Evolutionary conservation across 805 yeast species (phyloP).

Genomic region (Lachancea sp.): DNA sequence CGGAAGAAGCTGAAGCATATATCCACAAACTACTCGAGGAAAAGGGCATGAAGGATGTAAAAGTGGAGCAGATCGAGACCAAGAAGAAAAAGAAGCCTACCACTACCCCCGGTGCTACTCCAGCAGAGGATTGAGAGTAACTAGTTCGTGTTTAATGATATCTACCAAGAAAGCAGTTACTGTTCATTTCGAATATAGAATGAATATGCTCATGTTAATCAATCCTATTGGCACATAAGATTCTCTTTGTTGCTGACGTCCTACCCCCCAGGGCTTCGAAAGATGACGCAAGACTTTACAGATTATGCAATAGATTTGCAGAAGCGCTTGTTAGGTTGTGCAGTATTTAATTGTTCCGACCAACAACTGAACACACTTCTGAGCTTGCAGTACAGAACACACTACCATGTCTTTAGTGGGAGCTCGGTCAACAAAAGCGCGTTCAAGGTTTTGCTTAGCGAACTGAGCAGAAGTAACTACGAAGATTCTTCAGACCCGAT

Average conservation of each 20-base stretch:
- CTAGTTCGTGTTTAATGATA: no score
- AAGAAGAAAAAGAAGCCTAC: conserved; percentile 59
- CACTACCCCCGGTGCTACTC: conserved; percentile 9
- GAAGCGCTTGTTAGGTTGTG: conserved; percentile 25
- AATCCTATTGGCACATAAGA: no score
- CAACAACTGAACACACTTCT: conserved; percentile 20
- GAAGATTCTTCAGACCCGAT: conserved; percentile 6
- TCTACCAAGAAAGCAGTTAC: neutral
- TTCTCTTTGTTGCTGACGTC: no score
- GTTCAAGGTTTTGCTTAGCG: conserved; percentile 17
- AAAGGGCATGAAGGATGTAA: conserved; percentile 75
- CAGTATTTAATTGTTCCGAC: conserved; percentile 19
- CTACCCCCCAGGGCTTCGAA: no score
- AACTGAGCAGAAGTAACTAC: conserved; percentile 14
- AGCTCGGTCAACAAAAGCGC: conserved; percentile 10
- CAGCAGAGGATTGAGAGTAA: neutral
- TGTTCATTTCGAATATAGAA: neutral
- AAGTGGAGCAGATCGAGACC: conserved; percentile 84
- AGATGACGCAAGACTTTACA: conserved; percentile 5
- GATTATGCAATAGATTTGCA: conserved; percentile 16
- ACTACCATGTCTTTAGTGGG: conserved; percentile 23
- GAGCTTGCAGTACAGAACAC: conserved; percentile 26
- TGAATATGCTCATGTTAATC: no score
- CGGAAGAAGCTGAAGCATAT: conserved; percentile 80
- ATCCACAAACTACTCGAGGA: conserved; percentile 65